Base-by-base conservation (phyloP, 306 rosid species). In the Gillenia trifoliata region DNA sequence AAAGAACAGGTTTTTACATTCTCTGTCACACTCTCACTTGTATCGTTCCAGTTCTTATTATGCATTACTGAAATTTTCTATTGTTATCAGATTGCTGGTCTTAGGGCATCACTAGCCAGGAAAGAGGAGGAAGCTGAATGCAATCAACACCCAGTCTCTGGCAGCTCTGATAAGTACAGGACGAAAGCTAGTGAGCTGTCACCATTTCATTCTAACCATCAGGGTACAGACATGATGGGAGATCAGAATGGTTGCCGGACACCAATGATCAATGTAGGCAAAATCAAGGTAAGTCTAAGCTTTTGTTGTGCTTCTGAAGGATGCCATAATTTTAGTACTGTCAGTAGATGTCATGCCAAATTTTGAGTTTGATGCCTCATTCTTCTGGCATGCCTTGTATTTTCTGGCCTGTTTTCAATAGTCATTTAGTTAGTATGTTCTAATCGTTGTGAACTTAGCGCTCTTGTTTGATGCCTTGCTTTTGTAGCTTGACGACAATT, bases 81-180 rank as follows among this genome's bases (percentile, higher is more conserved):
- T 50, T 69, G n/a, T 56, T 9, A 71, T 73, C 86, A 93, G 98
- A 84, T 93, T 73, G 85, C 96, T 50, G 81, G 68, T 74, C 97
- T 93, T 66, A 89, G 86, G 88, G 89, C 90, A 20, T 88, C 89
- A 78, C 70, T 93, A 81, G 89, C 94, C 63, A 84, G 96, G 81
- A 91, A 86, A 75, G 97, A 84, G 47, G 88, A 86, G 47, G 88
- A 86, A 75, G 74, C 84, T 43, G 91, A 84, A 55, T 82, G 22
- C 50, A 50, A 61, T 11, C 82, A 75, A 55, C 25, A 41, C 70
- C 84, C 87, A 38, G 69, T 78, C 56, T 83, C 89, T 68, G 89
- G 86, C n/a, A 84, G 85, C 86, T 81, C 96, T 11, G 93, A 79
- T 33, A 89, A 87, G 55, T 80, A 78, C 82, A 84, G 90, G 79